phyloP scores from a whole-genome alignment of 2,329 filamentous ascomycete genomes.

The Beauveria medogensis region DNA sequence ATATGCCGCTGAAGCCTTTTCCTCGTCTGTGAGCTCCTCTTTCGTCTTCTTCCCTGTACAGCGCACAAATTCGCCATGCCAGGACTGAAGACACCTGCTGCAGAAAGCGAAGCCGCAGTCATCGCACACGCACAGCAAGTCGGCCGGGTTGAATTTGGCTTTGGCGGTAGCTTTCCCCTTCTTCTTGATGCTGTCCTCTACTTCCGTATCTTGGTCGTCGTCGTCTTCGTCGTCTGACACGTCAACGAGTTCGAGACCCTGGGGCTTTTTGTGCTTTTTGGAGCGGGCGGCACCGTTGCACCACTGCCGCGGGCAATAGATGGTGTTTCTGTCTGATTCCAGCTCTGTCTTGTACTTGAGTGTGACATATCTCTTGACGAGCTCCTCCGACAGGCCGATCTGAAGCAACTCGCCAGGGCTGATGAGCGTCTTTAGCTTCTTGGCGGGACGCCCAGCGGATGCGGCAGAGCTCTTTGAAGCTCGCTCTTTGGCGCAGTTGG shows the following conservation, averaged over 20 bases:
- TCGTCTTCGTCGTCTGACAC: conserved; percentile 45
- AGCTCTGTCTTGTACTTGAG: conserved; percentile 89
- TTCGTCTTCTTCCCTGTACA: conserved; percentile 59
- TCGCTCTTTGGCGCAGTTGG: conserved; percentile 65
- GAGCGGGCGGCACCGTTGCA: conserved; percentile 82
- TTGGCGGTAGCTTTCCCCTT: conserved; percentile 16
- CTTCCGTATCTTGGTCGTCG: conserved; percentile 37
- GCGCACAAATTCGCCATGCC: conserved; percentile 80
- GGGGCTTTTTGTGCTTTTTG: conserved; percentile 62
- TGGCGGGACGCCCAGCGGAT: conserved; percentile 19
- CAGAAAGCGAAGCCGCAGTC: conserved; percentile 90
- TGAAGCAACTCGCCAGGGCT: conserved; percentile 78
- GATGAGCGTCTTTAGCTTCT: conserved; percentile 58
- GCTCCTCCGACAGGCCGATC: conserved; percentile 61
- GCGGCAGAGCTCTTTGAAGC: conserved; percentile 22
- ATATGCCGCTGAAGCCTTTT: conserved; percentile 80
- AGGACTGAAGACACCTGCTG: conserved; percentile 58
- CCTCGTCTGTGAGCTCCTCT: conserved; percentile 71
- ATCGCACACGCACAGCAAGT: conserved; percentile 76
- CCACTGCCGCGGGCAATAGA: conserved; percentile 89
- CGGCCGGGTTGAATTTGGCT: conserved; percentile 37
- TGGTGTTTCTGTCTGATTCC: conserved; percentile 82
- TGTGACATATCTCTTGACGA: conserved; percentile 77
- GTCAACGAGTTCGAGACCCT: conserved; percentile 54
- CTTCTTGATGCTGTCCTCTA: conserved; percentile 22